phyloP scores from a whole-genome alignment of 2,329 filamentous ascomycete genomes.

The Domatiomyces catenatus region DNA sequence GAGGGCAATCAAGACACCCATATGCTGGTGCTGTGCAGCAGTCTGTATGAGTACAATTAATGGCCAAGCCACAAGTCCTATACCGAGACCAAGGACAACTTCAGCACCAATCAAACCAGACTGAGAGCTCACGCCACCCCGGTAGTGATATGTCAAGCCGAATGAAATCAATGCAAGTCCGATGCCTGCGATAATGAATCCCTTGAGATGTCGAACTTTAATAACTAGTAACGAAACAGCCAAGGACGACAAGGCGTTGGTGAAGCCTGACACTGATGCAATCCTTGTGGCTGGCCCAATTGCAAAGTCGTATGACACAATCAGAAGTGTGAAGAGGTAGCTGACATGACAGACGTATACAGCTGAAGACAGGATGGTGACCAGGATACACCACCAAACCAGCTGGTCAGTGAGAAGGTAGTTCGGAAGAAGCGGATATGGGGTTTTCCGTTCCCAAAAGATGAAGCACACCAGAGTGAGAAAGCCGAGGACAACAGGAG shows the following conservation, averaged over 20 bases:
- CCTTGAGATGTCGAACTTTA: no score
- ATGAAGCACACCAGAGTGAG: slow-evolving; percentile 35
- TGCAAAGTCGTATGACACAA: no score
- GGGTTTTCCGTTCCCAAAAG: slow-evolving; percentile 31
- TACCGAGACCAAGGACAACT: slow-evolving; percentile 45
- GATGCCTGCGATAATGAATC: no score
- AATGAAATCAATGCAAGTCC: slow-evolving; percentile 22
- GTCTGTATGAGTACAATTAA: slow-evolving; percentile 35
- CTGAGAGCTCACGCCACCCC: slow-evolving; percentile 34
- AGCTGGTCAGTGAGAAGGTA: slow-evolving; percentile 47
- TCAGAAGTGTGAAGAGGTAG: no score
- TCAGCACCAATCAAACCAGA: slow-evolving; percentile 48
- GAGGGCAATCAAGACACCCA: slow-evolving; percentile 44
- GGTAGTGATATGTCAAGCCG: slow-evolving; percentile 45
- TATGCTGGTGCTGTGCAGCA: slow-evolving; percentile 36
- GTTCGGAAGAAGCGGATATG: slow-evolving; percentile 25
- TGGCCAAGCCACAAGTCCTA: slow-evolving; percentile 43
- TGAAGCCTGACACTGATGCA: no score
- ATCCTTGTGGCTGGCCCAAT: no score
- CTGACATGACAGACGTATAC: slow-evolving; percentile 26
- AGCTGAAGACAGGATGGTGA: slow-evolving; percentile 43
- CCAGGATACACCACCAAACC: slow-evolving; percentile 40
- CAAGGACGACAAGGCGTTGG: no score
- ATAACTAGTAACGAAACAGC: no score
- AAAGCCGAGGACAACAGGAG: slow-evolving; percentile 36